A percentile compares a stretch with the other conserved stretches of the same genome.
Conservation (phyloP, 2,329 filamentous ascomycete species). For the Monilinia fructicola region DNA sequence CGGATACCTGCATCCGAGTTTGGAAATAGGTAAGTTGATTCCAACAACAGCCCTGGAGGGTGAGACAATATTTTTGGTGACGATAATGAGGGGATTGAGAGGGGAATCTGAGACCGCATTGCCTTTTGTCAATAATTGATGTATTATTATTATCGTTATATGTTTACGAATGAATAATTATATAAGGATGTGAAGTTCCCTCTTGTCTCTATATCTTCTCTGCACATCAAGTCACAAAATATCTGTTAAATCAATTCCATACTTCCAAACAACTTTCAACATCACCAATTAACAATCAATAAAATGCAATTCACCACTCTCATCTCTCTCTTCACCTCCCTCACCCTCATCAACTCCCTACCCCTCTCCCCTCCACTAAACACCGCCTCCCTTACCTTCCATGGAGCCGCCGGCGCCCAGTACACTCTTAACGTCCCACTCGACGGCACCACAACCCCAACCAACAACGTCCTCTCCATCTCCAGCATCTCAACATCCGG, state of each 20-base stretch:
- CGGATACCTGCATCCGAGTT: not conserved
- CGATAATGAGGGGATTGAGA: not conserved
- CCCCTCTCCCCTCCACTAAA: slow-evolving; percentile 24
- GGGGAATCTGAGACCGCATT: not conserved
- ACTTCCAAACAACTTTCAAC: not conserved
- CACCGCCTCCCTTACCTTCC: slow-evolving; percentile 29
- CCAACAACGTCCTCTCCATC: slow-evolving; percentile 23
- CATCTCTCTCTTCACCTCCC: slow-evolving; percentile 27
- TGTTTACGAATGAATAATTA: not conserved
- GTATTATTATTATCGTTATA: not conserved
- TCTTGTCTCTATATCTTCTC: slow-evolving; percentile 3
- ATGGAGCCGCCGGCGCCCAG: slow-evolving; percentile 33
- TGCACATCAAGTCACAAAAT: not conserved
- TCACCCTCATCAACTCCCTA: slow-evolving; percentile 28
- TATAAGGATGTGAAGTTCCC: not conserved
- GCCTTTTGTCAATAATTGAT: not conserved
- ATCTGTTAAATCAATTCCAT: not conserved
- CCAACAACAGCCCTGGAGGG: not conserved
- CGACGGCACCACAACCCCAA: slow-evolving; percentile 27
- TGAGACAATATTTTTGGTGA: not conserved
- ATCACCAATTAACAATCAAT: too few species aligned
- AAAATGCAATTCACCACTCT: slow-evolving; percentile 32
- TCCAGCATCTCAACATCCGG: slow-evolving; percentile 29
- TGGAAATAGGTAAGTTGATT: not conserved
- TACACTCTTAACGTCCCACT: slow-evolving; percentile 33